Evolutionary conservation across 257 asterid genomes (phyloP), one percentile per base, ranked within the genome.

Genomic region (Jacaranda copaia): DNA sequence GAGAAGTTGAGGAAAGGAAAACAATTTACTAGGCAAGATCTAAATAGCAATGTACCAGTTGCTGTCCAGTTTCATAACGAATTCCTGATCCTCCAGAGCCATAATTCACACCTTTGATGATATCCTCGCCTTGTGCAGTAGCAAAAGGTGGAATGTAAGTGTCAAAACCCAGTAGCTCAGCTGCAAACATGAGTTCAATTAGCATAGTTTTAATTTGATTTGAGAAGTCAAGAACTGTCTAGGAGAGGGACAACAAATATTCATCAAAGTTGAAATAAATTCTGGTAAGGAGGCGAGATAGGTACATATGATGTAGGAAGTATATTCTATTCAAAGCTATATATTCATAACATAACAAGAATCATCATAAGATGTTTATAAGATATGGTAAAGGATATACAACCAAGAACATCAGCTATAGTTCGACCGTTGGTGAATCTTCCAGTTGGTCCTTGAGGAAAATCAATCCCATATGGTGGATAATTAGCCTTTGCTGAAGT

Each of bases 401-500:
- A 11, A 57, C 92, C 82, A 4, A 85, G 51, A 60, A 84, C 3
- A 68, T 88, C 92, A 1, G 84, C 92, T 1, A 49, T 48, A 45
- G 72, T 88, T 49, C 25, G 83, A 10, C 90, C 92, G 32, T 88
- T 88, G 78, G 90, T 84, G 82, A 88, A 88, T 84, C 96, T 81
- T 15, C 93, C 96, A 9, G 88, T 88, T 0, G 87, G 77, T 4
- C 88, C 88, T 13, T 48, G 2, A 43, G 83, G 88, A 11, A 88
- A 90, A 84, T 90, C 92, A 20, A 79, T 55, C 0, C 92, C 96
- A 16, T 90, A 90, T 69, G 96, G 96, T 5, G 25, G 45, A 64
- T 84, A 87, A 19, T 90, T 78, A 0, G 55, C 87, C 80, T 77
- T 88, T 0, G 88, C 83, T 6, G 0, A 13, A 1, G 96, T 85